Percentiles rank a stretch among this genome's conserved stretches.
phyloP scores from a whole-genome alignment of 208 protist species.

The Trypanosoma cruzi region DNA sequence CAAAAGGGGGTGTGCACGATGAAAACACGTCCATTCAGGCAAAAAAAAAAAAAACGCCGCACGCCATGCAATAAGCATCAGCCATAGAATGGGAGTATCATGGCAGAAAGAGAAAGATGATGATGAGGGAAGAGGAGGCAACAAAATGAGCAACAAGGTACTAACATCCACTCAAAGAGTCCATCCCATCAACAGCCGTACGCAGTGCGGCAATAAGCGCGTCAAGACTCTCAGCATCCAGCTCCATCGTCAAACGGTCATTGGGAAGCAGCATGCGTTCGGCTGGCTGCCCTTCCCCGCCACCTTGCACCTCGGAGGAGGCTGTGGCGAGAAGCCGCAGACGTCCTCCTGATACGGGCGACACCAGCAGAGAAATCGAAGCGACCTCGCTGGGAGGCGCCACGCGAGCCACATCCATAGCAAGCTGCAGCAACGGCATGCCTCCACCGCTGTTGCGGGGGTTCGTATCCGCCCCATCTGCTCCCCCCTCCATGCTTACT shows the following conservation, averaged over 20 bases:
- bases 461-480: background rate
- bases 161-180: constrained; percentile 33
- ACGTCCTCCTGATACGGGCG: background rate
- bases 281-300: background rate
- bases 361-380: background rate
- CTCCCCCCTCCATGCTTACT: background rate
- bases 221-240: constrained; percentile 26
- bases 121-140: too few species aligned
- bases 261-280: background rate
- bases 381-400: background rate
- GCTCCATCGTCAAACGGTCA: background rate
- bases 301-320: background rate
- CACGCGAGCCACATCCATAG: background rate
- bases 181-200: constrained; percentile 38
- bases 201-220: constrained; percentile 37
- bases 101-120: too few species aligned
- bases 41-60: background rate
- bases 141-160: background rate
- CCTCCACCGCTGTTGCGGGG: background rate
- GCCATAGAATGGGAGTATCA: too few species aligned
- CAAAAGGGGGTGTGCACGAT: too few species aligned
- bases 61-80: too few species aligned
- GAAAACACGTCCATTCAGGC: too few species aligned
- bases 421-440: background rate
- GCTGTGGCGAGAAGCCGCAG: background rate